A percentile compares a stretch with the other conserved stretches of the same genome.
Evolutionary conservation across 257 asterid species (phyloP).

Genomic region (Salvia splendens): DNA sequence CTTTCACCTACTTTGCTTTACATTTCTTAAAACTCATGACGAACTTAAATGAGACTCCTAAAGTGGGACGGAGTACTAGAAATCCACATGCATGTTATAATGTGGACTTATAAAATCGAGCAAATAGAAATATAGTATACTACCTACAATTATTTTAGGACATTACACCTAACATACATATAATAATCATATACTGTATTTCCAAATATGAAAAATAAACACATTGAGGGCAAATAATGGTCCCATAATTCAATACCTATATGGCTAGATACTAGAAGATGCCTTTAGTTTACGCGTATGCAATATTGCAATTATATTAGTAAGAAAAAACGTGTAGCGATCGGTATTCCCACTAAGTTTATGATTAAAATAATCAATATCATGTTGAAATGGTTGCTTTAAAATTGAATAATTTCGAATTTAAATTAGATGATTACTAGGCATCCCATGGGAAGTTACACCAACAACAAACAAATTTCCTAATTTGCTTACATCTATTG

Average conservation of each 20-base stretch:
- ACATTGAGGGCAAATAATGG: slow-evolving; percentile 1
- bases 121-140: not conserved
- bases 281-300: slow-evolving; percentile 1
- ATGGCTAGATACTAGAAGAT: not conserved
- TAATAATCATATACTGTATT: not conserved
- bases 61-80: no score
- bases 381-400: slow-evolving; percentile 25
- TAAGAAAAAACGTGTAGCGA: slow-evolving; percentile 9
- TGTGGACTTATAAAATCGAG: not conserved
- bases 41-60: no score
- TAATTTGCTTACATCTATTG: slow-evolving; percentile 35
- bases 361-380: not conserved
- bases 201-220: slow-evolving; percentile 1
- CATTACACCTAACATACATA: not conserved
- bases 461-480: slow-evolving; percentile 45
- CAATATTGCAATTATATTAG: slow-evolving; percentile 5
- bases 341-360: slow-evolving; percentile 15
- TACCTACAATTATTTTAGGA: not conserved
- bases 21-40: no score
- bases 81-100: no score
- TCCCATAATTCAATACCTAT: slow-evolving; percentile 18
- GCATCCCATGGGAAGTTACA: slow-evolving; percentile 37
- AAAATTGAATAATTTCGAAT: not conserved
- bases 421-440: slow-evolving; percentile 15
- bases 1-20: no score